Evolutionary conservation across 352 stramenopile species (phyloP), one percentile per base, ranked within the genome.

Genomic region (Phytophthora parvispora): DNA sequence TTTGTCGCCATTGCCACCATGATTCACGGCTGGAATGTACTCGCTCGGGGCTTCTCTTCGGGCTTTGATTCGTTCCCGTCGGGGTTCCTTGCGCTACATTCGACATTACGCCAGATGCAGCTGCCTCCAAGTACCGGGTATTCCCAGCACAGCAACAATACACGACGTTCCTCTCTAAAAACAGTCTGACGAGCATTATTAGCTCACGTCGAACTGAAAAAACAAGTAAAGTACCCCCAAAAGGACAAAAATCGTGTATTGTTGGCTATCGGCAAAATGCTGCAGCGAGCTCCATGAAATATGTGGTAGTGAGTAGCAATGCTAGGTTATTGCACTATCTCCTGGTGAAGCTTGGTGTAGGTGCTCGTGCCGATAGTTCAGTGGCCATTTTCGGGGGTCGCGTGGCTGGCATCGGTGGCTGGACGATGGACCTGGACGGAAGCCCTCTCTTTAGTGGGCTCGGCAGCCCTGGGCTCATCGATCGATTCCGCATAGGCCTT

Each of bases 1-100:
- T 67, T 6, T 9, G n/a, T 25, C 56, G 20, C 61, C 67, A 71
- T 24, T 25, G 38, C 62, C 62, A 64, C 49, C 62, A 70, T 13
- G 60, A 57, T n/a, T 59, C 36, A 25, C 2, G 31, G 4, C 4
- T 20, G 12, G 47, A 7, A n/a, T 18, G 16, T 18, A 18, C 4
- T 1, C 25, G 20, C 43, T 62, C 16, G 18, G 50, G 40, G 4
- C 22, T 15, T 68, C 57, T 42, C 25, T 24, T 53, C 8, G 5
- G 36, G 27, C 48, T 15, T 59, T 48, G 31, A 20, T 68, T 67
- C 3, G 28, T 66, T 5, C 62, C 31, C 28, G 27, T 43, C 16
- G 50, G 15, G 16, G 60, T 36, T 13, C 27, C 51, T 51, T 56
- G 60, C 12, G 6, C 38, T 32, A 60, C 31, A 36, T 48, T 59